Base-by-base conservation (phyloP, 2,329 filamentous ascomycete genomes). In the Anisogramma anomala region DNA sequence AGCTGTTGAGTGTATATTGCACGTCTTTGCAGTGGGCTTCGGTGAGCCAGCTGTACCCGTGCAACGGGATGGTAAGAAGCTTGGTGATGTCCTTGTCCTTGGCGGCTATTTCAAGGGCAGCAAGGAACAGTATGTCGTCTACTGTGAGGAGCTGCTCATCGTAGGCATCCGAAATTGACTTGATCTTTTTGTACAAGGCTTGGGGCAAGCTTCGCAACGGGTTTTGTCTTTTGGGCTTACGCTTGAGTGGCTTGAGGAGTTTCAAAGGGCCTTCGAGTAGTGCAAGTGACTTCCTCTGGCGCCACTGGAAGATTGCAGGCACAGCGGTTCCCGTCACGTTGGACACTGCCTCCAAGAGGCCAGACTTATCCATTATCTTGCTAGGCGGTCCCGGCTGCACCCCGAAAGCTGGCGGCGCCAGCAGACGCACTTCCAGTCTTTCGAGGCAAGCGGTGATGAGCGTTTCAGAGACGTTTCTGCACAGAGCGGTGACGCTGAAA, bases 61-160 rank as follows among this genome's bases (percentile, higher is more conserved):
- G 26, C 5, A 42, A 32, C 3, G 43, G 36, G 20, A 46, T 39
- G 10, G 43, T 32, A 17, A 46, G 31, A 15, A 46, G 26, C n/a
- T 42, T 46, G n/a, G 39, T 42, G n/a, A 46, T 39, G 14, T 46
- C 43, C n/a, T 39, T 42, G 33, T 46, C 39, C 27, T 46, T 46
- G 22, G 32, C 32, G n/a, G 39, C 36, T 34, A 46, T 42, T 7
- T 46, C 43, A 2, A 46, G 11, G 9, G 10, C 33, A 2, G 43
- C 31, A 2, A 46, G 22, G 26, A 28, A 46, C 15, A 46, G 13
- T 7, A 46, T 46, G 18, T 46, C 36, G 5, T 32, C 36, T 25
- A 35, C 36, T 8, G 5, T 22, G 1, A 46, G 9, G 6, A 20
- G 3, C 6, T 20, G 26, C 3, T 25, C 22, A 2, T 20, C 19